A percentile compares a stretch with the other conserved stretches of the same genome.
phyloP scores from a whole-genome alignment of 192 early-diverging fungal genomes.

The Podochytrium sp. region DNA sequence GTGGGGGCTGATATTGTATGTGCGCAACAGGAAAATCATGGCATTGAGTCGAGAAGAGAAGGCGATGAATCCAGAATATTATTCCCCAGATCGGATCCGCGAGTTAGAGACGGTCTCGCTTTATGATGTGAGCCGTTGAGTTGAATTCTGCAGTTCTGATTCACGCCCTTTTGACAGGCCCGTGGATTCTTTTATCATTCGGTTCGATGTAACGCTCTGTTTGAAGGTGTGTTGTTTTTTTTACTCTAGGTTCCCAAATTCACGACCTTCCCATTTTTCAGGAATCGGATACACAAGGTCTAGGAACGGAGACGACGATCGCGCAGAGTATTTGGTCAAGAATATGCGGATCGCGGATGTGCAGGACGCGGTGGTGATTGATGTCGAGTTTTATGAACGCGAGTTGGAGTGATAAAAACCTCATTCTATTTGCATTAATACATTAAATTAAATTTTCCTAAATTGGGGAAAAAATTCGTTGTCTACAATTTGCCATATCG shows the following conservation, averaged over 20 bases:
- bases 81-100: background rate
- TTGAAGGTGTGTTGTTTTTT: background rate
- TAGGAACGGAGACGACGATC: constrained; percentile 15
- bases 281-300: constrained; percentile 3
- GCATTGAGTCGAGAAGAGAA: background rate
- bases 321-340: constrained; percentile 5
- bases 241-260: too few species aligned
- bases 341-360: background rate
- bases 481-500: too few species aligned
- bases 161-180: background rate
- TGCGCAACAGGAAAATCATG: background rate
- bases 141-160: background rate
- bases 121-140: background rate
- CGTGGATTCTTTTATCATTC: constrained; percentile 30
- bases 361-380: background rate
- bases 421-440: too few species aligned
- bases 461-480: too few species aligned
- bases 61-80: constrained; percentile 8
- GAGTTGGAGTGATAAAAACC: background rate
- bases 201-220: constrained; percentile 9
- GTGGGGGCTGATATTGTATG: too few species aligned
- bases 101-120: background rate
- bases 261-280: too few species aligned
- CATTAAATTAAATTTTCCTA: too few species aligned
- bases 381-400: background rate